A percentile compares a stretch with the other conserved stretches of the same genome.
Conservation (phyloP, 148 eudicot species). For the Camellia lanceoleosa region DNA sequence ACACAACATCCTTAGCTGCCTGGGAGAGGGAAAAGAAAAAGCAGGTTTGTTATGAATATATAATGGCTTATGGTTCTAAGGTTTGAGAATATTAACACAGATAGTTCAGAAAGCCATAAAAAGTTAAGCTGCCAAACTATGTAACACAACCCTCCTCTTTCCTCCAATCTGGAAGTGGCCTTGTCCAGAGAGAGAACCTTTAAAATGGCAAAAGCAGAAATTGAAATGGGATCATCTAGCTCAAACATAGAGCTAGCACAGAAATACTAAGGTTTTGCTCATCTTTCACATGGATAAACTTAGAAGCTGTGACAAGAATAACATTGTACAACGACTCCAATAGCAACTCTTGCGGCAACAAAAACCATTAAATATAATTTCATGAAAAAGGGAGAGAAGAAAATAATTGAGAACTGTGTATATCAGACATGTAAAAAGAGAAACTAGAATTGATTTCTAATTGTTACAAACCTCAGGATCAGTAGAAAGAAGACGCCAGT, state of each 20-base stretch:
- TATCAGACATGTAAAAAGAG: neutral
- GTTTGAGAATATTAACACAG: neutral
- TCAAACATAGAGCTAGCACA: neutral
- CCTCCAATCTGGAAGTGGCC: neutral
- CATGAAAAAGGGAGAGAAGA: neutral
- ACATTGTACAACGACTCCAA: neutral
- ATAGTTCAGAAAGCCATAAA: neutral
- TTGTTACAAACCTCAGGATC: slow-evolving; percentile 80
- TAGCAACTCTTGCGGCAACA: neutral
- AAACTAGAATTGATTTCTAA: neutral
- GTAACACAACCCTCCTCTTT: neutral
- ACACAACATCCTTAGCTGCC: slow-evolving; percentile 98
- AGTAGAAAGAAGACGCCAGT: slow-evolving; percentile 98
- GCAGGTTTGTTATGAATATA: neutral
- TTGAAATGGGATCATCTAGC: neutral
- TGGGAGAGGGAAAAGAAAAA: slow-evolving; percentile 22
- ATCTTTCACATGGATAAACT: neutral
- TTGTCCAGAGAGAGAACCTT: neutral
- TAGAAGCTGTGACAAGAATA: neutral
- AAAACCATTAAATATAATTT: neutral
- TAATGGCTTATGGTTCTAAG: neutral
- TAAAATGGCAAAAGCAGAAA: neutral
- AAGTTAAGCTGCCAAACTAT: slow-evolving; percentile 5
- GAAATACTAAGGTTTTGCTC: neutral
- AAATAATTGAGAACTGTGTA: neutral